Evolutionary conservation across 2,329 filamentous ascomycete species (phyloP), one percentile per base, ranked within the genome.

Genomic region (Colletotrichum australisinense): DNA sequence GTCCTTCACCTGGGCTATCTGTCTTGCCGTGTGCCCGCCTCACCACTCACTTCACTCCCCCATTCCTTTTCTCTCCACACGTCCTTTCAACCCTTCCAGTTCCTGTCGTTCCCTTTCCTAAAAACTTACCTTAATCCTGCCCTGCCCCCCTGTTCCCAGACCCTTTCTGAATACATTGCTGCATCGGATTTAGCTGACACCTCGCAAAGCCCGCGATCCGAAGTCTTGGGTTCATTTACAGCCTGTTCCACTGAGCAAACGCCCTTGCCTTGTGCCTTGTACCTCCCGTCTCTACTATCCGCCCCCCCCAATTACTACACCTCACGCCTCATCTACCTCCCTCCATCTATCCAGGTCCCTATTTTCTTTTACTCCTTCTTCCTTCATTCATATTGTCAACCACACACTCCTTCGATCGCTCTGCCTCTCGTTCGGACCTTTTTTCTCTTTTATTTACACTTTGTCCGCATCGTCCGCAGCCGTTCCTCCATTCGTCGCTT

Each of bases 201-300:
- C 60, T 59, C 46, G 67, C 62, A 73, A 69, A 56, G 59, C 46
- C 60, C 14, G 28, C 55, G 35, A 71, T 71, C 62, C 71, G 60
- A 66, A 64, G 67, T 60, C 56, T 62, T 62, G 67, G 67, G 60
- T 63, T 71, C 71, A 70, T 66, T 64, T 57, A 35, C 32, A 38
- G 52, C 42, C 56, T 65, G 60, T 65, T 62, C 70, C 70, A 65
- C 52, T 56, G 12, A 42, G 38, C 52, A 42, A 65, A 35, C 63
- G 30, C 22, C 52, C 16, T 38, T 57, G 52, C 52, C 52, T 55
- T 55, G 26, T 55, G 52, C 52, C 52, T 55, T 55, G 26, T 55
- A 24, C 52, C 22, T 55, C 26, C 26, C 52, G 22, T 12, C 26
- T 62, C 58, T 28, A 12, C 22, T 35, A 24, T 42, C 58, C 32